Evolutionary conservation across 495 filamentous ascomycete species (phyloP), one percentile per base, ranked within the genome.

Genomic region (Lepidopterella palustris): DNA sequence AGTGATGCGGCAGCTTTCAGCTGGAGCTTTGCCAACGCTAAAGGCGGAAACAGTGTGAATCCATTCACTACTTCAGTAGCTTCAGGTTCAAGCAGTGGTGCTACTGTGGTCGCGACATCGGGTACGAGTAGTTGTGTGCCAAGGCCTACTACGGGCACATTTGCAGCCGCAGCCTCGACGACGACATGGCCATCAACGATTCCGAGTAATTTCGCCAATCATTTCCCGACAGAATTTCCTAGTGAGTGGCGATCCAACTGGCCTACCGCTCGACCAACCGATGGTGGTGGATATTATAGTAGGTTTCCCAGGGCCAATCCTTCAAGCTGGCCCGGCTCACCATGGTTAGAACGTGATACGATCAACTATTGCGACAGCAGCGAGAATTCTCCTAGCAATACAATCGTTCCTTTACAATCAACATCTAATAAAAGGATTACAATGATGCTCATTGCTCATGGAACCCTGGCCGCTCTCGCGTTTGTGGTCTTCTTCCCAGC

Each of bases 1-100:
- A 25, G 25, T 70, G 64, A 21, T 70, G 76, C 24, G 74, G 77
- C 0, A 42, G 59, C n/a, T 1, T 87, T 86, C 66, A 60, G 54
- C 0, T 75, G 88, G 57, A 79, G 87, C 61, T 65, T 89, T 40
- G 77, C 76, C 18, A 52, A 72, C 24, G 83, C 82, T 10, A 79
- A 76, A 5, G 74, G 84, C 47, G 73, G 76, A 5, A 76, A 71
- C 51, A 80, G 80, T 51, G 70, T 67, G 29, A 90, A 92, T 63
- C 86, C 88, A 0, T 89, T 67, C 11, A 8, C 88, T 68, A 54
- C 73, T 2, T 63, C 40, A 27, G 42, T 68, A 5, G 45, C 62
- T 10, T 60, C 62, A 23, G 62, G 60, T 10, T 48, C 50, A 8
- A 45, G 50, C 5, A 28, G 55, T 39, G 51, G 10, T 23, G 55